Conservation (phyloP, 139 green algal species). For the Ulvella scutata region DNA sequence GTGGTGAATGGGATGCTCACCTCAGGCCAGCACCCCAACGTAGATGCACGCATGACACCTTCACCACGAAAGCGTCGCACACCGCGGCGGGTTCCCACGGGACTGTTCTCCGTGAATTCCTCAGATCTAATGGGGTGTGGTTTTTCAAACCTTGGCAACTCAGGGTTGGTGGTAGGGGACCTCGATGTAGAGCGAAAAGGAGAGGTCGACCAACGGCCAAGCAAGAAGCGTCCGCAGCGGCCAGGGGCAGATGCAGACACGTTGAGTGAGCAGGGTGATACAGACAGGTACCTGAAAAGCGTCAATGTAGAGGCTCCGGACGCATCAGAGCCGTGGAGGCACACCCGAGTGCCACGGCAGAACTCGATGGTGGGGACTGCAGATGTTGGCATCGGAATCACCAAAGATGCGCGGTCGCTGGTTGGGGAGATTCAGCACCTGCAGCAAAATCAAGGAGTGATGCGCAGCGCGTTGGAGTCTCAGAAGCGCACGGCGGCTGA, state of each 20-base stretch:
- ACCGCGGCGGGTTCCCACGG: neutral
- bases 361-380: neutral
- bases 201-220: neutral
- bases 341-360: neutral
- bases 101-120: neutral
- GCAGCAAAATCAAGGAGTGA: neutral
- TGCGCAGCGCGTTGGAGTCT: neutral
- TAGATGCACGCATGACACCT: too few relatives aligned
- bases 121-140: neutral
- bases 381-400: neutral
- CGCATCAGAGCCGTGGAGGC: neutral
- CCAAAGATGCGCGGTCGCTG: neutral
- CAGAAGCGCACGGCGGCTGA: neutral
- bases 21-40: too few relatives aligned
- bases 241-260: neutral
- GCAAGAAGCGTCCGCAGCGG: neutral
- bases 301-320: neutral
- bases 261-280: neutral
- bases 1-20: too few relatives aligned
- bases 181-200: neutral
- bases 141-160: neutral
- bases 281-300: neutral
- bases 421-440: neutral
- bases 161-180: neutral
- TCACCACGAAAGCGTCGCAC: neutral